Evolutionary conservation across 2,329 filamentous ascomycete genomes (phyloP), one percentile per base, ranked within the genome.

Genomic region (Trichoderma simmonsii): DNA sequence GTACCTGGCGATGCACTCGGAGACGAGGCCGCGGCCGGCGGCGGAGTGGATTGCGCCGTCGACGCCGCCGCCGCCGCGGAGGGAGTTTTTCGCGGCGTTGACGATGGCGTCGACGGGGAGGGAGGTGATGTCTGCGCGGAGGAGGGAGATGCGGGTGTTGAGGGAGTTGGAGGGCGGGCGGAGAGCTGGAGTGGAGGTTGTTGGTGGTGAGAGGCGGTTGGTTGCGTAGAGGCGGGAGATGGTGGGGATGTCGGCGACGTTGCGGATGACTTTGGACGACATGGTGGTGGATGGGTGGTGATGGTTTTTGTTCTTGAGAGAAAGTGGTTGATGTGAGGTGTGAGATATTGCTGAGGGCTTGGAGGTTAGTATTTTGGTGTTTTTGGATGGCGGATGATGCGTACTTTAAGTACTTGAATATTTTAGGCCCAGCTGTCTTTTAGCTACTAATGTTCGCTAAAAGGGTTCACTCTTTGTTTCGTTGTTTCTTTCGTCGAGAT

Each of bases 1-100:
- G 3, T 76, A 81, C 80, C 94, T 97, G 65, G 94, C 93, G 62
- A 86, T 79, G 2, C 98, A 85, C 0, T 80, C 86, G n/a, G 83
- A 81, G 24, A 90, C 75, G 0, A 98, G 88, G 0, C 81, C 81
- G 0, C 83, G 87, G 0, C 96, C 96, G 1, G 96, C 95, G 54
- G 92, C 94, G 34, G 87, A 82, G 80, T 98, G 96, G 76, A 98
- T 98, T 32, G 94, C 92, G 54, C 92, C 92, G 78, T 95, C 92
- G 18, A 98, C 94, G 43, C 96, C 96, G n/a, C 94, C 94, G 68
- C 96, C 96, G 70, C 95, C 94, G 0, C 92, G 86, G 0, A 98
- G 88, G 2, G 86, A 87, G 11, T 82, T 83, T 81, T 98, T 98
- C 59, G 96, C 95, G 1, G 96, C 95, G 80, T 98, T 98, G 80